These are phyloP conservation scores for Macaranga tanarius DNA, from an alignment of 441 rosid genomes.

Conservation along the genomic window DNA sequence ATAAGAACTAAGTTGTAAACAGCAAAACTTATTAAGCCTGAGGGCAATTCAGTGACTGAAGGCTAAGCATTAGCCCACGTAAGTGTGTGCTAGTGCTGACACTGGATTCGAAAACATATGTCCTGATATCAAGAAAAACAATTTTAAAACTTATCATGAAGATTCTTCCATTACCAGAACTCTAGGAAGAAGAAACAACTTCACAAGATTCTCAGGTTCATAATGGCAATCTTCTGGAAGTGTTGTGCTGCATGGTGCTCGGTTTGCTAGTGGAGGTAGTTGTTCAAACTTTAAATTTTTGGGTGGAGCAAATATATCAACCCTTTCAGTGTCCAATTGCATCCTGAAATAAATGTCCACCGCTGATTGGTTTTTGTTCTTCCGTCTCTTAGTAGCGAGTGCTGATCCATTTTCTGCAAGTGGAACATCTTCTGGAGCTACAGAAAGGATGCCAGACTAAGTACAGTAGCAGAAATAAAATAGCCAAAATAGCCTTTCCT, in stretches of 20 bases:
- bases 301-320: slow-evolving; percentile 61
- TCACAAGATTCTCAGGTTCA: slow-evolving; percentile 77
- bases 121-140: neutral
- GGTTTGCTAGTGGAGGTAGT: slow-evolving; percentile 43
- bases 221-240: slow-evolving; percentile 88
- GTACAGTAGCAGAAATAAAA: neutral
- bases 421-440: slow-evolving; percentile 17
- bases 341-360: slow-evolving; percentile 38
- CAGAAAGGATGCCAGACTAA: neutral
- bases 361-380: slow-evolving; percentile 31
- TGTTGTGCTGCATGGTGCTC: slow-evolving; percentile 46
- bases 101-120: neutral
- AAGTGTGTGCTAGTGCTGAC: neutral
- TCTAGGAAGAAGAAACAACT: slow-evolving; percentile 68
- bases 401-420: slow-evolving; percentile 30
- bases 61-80: neutral
- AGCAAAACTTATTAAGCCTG: neutral
- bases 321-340: slow-evolving; percentile 38
- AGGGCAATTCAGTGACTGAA: neutral
- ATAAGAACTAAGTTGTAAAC: slow-evolving; percentile 10
- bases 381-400: slow-evolving; percentile 20
- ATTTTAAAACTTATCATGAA: slow-evolving; percentile 1
- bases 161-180: slow-evolving; percentile 41
- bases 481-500: neutral
- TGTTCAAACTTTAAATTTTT: slow-evolving; percentile 54